phyloP scores from a whole-genome alignment of 2,329 filamentous ascomycete genomes.

The Orbilia oligospora region DNA sequence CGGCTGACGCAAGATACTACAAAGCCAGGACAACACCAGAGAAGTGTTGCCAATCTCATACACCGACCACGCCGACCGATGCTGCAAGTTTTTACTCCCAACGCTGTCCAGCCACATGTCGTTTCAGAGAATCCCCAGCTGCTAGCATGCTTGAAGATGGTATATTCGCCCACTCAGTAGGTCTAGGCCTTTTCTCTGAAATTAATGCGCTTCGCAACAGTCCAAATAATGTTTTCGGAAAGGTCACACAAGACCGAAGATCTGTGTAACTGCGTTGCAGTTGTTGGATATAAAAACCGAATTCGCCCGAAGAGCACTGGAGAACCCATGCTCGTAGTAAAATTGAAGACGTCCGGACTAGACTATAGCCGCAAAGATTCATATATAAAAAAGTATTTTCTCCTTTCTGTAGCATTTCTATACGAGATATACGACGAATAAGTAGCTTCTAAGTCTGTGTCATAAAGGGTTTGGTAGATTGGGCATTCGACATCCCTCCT shows the following conservation, averaged over 20 bases:
- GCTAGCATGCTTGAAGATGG: neutral
- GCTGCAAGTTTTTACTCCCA: no score
- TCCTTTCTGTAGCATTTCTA: neutral
- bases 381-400: neutral
- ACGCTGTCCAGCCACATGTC: neutral
- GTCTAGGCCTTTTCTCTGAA: no score
- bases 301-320: no score
- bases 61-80: neutral
- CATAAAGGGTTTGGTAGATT: neutral
- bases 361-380: neutral
- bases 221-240: neutral
- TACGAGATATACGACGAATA: neutral
- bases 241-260: neutral
- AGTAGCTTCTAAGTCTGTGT: neutral
- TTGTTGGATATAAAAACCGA: neutral
- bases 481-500: neutral
- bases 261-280: neutral
- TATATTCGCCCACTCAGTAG: no score
- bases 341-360: neutral
- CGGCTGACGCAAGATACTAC: constrained; percentile 17
- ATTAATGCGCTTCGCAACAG: neutral
- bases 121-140: neutral
- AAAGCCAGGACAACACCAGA: neutral
- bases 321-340: no score
- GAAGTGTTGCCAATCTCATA: neutral